Conservation (phyloP, 306 rosid species). For the Amphicarpaea edgeworthii region DNA sequence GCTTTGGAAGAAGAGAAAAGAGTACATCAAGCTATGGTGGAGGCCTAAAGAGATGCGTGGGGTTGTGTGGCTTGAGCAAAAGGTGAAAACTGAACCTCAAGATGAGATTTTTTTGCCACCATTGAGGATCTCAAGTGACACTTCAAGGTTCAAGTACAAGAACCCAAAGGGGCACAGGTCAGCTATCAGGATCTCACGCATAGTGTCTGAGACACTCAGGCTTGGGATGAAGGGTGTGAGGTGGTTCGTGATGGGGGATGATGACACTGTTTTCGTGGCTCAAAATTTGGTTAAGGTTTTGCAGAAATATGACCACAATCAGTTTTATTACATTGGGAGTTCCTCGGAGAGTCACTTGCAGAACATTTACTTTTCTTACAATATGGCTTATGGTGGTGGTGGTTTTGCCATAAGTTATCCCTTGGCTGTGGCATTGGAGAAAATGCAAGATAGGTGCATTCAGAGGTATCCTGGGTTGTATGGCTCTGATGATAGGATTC, state of each 20-base stretch:
- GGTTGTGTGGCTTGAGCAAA: conserved; percentile 66
- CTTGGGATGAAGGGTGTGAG: conserved; percentile 60
- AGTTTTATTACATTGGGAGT: conserved; percentile 74
- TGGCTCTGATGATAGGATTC: conserved; percentile 81
- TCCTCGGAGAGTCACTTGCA: conserved; percentile 79
- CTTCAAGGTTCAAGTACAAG: conserved; percentile 61
- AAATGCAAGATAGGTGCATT: conserved; percentile 75
- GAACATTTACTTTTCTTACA: conserved; percentile 67
- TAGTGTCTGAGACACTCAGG: conserved; percentile 68
- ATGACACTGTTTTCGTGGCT: conserved; percentile 68
- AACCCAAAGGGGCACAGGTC: conserved; percentile 62
- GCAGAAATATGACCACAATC: conserved; percentile 68
- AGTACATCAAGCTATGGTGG: conserved; percentile 83
- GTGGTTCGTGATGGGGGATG: conserved; percentile 90
- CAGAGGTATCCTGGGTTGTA: conserved; percentile 66
- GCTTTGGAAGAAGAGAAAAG: conserved; percentile 71
- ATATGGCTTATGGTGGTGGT: conserved; percentile 84
- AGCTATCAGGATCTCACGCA: conserved; percentile 72
- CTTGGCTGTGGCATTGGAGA: conserved; percentile 65
- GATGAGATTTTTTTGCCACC: conserved; percentile 53
- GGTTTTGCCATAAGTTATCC: conserved; percentile 79
- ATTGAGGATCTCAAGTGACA: conserved; percentile 59
- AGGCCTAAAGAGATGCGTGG: conserved; percentile 67
- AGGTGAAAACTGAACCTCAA: conserved; percentile 35
- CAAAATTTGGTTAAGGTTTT: conserved; percentile 70